Evolutionary conservation across 495 filamentous ascomycete genomes (phyloP), one percentile per base, ranked within the genome.

Genomic region (Tetracladium marchalianum): DNA sequence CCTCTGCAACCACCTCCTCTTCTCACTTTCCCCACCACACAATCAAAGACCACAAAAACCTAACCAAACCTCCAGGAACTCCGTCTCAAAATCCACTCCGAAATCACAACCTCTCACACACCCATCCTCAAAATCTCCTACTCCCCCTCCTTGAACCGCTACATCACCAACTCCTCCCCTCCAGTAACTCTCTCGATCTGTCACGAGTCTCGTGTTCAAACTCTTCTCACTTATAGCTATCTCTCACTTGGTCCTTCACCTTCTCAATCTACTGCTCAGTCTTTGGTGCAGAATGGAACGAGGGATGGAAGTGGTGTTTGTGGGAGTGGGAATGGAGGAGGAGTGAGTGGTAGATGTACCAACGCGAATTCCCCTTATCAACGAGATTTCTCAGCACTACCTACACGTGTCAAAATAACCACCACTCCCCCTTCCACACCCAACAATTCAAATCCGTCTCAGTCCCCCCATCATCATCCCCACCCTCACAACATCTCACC

Each of bases 41-140:
- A 27, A 27, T 7, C 22, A 27, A 27, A 27, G 7, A 27, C 7
- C 22, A 27, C 7, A 27, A 7, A 27, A 27, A 7, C 3, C 22
- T 27, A 27, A 27, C 22, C 22, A 27, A 3, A 27, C 7, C 22
- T 27, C 22, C 3, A 27, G 22, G 51, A 54, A 39, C 51, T 54
- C n/a, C 46, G 47, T 39, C 42, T 54, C 33, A 49, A 50, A 34
- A 50, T 54, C 31, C 48, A 46, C 19, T n/a, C 19, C 16, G 13
- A 27, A 32, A 46, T 39, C 12, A 19, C n/a, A 18, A 12, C 10
- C 35, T 7, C 17, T 11, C n/a, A 42, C 34, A 36, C 32, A 15
- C 37, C 44, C n/a, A 56, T 56, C 33, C 46, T 57, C 11, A 47
- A 57, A 15, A 46, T 57, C 11, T 44, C 39, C 39, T 57, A 50